Base-by-base conservation (phyloP, 2,329 filamentous ascomycete species). In the Penicillium sp. region DNA sequence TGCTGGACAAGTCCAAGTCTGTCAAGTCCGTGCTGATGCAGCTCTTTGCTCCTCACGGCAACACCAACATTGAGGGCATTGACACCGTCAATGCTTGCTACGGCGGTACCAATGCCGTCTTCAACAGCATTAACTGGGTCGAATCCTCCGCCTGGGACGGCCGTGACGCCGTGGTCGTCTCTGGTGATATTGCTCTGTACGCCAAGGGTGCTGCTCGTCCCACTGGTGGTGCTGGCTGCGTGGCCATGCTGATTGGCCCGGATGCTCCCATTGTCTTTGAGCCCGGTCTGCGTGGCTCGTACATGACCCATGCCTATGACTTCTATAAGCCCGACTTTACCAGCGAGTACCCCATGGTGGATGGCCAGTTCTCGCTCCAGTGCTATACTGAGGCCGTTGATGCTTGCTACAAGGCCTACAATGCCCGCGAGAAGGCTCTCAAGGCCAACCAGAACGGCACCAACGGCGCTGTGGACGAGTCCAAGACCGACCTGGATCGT, bases 321-420 rank as follows among this genome's bases (percentile, higher is more conserved):
- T 90, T 90, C 66, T 90, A 87, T 79, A 90, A 90, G 80, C 84
- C 85, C 57, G 85, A 90, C 67, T 73, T 90, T 51, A 84, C 84
- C 59, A 86, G 82, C 76, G 85, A 90, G 70, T 90, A 90, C 71
- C 85, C 85, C 48, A 81, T 85, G 59, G 85, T 90, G 41, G 85
- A 90, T 56, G 85, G 85, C 44, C 84, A 89, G 66, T 88, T 80
- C 75, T 90, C 85, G 32, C 66, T 88, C 63, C 82, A 72, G 66
- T 90, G 85, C 76, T 90, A 90, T 70, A 84, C 75, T 48, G 77
- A 85, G 71, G 84, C 85, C 34, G 79, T 90, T 16, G 85, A 90
- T 61, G 77, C 78, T 39, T 82, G 84, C 67, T 92, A 92, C 74
- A 80, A 82, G 61, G 83, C 82, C 47, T 92, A 89, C 73, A 79